These are phyloP conservation scores for Triticum timopheevii DNA, from an alignment of 176 grass and related monocot species.

Conservation along the genomic window DNA sequence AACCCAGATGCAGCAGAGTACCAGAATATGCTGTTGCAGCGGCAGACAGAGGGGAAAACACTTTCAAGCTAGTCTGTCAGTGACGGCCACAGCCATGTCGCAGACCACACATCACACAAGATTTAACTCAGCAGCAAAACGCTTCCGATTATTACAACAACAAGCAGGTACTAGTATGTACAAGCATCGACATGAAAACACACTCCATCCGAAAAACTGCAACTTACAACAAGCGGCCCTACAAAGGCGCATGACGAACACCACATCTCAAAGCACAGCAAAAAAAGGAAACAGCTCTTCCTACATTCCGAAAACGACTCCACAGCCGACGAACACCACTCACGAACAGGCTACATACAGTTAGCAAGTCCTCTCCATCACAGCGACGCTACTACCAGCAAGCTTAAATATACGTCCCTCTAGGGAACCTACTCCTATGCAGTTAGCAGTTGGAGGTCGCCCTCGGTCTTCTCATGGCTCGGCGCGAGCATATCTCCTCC, in stretches of 20 bases:
- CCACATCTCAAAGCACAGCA: not conserved
- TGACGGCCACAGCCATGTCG: not conserved
- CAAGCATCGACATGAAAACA: not conserved
- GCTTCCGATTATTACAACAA: not conserved
- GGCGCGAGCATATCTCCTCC: not conserved
- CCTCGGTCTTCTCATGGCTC: not conserved
- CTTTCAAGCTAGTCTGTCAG: not conserved
- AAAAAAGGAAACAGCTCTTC: not conserved
- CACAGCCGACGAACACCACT: constrained; percentile 14
- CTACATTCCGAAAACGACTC: not conserved
- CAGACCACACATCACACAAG: not conserved
- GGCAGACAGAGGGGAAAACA: not conserved
- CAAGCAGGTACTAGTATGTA: not conserved
- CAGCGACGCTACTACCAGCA: not conserved
- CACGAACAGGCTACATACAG: constrained; percentile 12
- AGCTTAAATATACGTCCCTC: constrained; percentile 36
- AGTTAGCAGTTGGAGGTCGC: constrained; percentile 35
- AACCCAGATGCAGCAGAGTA: not conserved
- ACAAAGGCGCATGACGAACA: not conserved
- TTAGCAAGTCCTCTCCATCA: not conserved
- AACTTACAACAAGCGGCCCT: constrained; percentile 33
- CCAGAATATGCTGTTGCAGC: not conserved
- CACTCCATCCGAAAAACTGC: constrained; percentile 6
- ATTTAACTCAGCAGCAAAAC: not conserved
- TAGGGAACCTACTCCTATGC: constrained; percentile 16